These are phyloP conservation scores for Alternaria gaisen DNA, from an alignment of 2,329 filamentous ascomycete genomes.

Conservation along the genomic window DNA sequence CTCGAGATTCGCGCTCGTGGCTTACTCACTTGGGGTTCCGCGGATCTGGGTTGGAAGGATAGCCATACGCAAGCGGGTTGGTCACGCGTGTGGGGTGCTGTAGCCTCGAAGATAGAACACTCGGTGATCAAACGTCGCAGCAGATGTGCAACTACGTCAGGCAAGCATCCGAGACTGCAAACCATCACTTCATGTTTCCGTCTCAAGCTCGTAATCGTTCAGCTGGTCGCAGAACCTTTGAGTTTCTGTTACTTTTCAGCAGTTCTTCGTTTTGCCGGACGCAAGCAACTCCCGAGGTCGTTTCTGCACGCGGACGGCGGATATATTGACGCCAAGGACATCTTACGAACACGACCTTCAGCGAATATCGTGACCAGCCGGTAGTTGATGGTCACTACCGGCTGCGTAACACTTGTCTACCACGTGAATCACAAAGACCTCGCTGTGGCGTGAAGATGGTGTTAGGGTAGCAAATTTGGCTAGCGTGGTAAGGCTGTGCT, in stretches of 20 bases:
- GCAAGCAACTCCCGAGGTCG: not conserved
- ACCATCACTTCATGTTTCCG: not conserved
- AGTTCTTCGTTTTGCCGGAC: not conserved
- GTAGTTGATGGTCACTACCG: conserved; percentile 9
- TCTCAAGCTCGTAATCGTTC: not conserved
- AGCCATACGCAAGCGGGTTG: not conserved
- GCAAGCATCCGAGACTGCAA: not conserved
- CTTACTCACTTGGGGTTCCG: not conserved
- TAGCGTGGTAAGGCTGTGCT: conserved; percentile 16
- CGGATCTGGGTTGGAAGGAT: not conserved
- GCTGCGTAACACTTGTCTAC: conserved; percentile 4
- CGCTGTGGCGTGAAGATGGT: not conserved
- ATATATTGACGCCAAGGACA: conserved; percentile 2
- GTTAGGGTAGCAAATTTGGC: not conserved
- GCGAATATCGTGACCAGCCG: not conserved
- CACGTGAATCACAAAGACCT: not conserved
- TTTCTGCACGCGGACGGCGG: not conserved
- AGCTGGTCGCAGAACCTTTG: not conserved
- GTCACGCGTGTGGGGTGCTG: not conserved
- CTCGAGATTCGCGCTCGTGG: not conserved
- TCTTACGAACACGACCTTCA: not conserved
- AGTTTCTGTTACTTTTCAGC: not conserved
- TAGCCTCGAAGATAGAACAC: not conserved
- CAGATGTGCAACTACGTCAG: too few species aligned
- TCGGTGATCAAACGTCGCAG: too few species aligned